Percentiles rank a stretch among this genome's conserved stretches.
Conservation (phyloP, 495 filamentous ascomycete genomes). For the Apiosordaria backusii region DNA sequence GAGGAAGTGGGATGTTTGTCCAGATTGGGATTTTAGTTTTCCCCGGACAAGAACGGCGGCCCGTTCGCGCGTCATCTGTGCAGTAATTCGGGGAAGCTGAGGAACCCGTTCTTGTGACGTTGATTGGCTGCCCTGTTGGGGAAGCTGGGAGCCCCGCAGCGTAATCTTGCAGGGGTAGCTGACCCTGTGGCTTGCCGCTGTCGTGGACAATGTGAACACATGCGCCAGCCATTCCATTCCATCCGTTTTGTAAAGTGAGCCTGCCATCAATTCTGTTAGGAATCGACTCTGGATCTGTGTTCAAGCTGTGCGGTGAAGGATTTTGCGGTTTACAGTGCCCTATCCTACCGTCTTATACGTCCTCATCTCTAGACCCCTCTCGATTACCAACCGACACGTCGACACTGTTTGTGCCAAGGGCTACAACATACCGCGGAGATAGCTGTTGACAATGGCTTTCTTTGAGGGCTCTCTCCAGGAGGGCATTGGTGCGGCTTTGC, state of each 20-base stretch:
- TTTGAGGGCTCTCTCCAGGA: conserved; percentile 72
- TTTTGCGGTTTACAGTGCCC: not conserved
- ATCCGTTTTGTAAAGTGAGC: not conserved
- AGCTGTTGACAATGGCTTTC: conserved; percentile 55
- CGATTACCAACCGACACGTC: conserved; percentile 1
- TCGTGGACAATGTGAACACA: not conserved
- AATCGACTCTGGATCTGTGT: not conserved
- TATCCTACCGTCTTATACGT: not conserved
- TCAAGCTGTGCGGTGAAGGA: not conserved
- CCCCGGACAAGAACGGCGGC: not conserved
- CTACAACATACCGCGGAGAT: not conserved
- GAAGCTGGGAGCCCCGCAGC: not conserved
- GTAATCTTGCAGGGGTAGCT: not conserved
- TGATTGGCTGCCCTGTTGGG: not conserved
- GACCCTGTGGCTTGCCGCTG: not conserved
- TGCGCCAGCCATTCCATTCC: not conserved
- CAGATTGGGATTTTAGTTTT: not conserved
- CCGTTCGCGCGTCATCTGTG: not conserved
- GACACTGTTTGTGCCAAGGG: not conserved
- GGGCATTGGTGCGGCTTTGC: conserved; percentile 71
- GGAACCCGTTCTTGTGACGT: not conserved
- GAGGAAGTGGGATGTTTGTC: not conserved
- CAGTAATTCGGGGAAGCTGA: not conserved
- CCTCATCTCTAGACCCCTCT: not conserved
- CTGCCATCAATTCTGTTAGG: not conserved